Percentiles rank a stretch among this genome's conserved stretches.
phyloP scores from a whole-genome alignment of 176 grass and related monocot species.

The maize (Zea mays) region DNA sequence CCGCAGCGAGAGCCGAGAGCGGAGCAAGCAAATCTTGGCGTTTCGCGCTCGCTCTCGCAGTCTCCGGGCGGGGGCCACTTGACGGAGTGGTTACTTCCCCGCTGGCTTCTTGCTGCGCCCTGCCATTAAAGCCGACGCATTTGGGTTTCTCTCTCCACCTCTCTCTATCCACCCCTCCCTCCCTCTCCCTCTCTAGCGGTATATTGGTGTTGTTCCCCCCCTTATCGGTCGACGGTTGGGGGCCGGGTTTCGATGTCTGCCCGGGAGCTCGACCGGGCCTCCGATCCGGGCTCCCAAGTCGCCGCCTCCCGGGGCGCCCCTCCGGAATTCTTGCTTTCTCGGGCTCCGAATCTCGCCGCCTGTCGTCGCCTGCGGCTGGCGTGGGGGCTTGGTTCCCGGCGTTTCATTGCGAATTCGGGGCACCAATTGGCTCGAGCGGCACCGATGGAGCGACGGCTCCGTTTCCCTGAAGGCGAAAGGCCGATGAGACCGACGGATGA shows the following conservation, averaged over 20 bases:
- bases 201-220: background rate
- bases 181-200: background rate
- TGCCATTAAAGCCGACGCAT: constrained; percentile 47
- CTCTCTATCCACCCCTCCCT: too few relatives aligned
- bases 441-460: too few relatives aligned
- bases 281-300: background rate
- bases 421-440: too few relatives aligned
- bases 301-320: background rate
- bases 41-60: too few relatives aligned
- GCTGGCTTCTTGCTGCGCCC: constrained; percentile 34
- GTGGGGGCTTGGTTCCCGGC: constrained; percentile 13
- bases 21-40: too few relatives aligned
- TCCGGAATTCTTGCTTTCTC: constrained; percentile 30
- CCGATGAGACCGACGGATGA: too few relatives aligned
- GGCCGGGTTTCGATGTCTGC: background rate
- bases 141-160: background rate
- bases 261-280: background rate
- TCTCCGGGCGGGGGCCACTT: too few relatives aligned
- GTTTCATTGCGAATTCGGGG: constrained; percentile 22
- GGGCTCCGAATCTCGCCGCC: constrained; percentile 30
- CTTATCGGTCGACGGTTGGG: constrained; percentile 13
- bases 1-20: too few relatives aligned
- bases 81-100: constrained; percentile 42
- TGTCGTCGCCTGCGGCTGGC: too few relatives aligned
- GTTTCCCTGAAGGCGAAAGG: too few relatives aligned